phyloP scores from a whole-genome alignment of 805 yeast species.

The Millerozyma miso region DNA sequence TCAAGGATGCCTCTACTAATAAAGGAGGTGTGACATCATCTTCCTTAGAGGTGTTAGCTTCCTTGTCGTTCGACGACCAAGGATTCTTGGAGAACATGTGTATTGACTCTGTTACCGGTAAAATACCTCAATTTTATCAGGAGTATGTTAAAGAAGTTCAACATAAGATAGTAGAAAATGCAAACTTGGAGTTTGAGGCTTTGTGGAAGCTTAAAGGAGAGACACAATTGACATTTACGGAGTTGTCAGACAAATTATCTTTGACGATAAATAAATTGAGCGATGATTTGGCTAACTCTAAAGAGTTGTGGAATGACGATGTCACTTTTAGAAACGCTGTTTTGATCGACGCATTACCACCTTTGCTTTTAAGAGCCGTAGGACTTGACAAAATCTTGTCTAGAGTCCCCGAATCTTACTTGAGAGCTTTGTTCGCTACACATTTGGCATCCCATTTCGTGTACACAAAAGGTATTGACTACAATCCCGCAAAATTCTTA shows the following conservation, averaged over 20 bases:
- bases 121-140: conserved; percentile 69
- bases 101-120: conserved; percentile 47
- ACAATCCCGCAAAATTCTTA: conserved; percentile 75
- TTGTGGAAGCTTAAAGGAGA: conserved; percentile 72
- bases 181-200: conserved; percentile 78
- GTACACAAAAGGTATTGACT: conserved; percentile 72
- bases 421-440: conserved; percentile 85
- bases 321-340: conserved; percentile 70
- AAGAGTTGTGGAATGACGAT: conserved; percentile 83
- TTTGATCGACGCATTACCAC: conserved; percentile 73
- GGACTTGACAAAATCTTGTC: conserved; percentile 64
- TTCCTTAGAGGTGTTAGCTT: conserved; percentile 90
- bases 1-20: conserved; percentile 95
- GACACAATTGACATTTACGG: conserved; percentile 61
- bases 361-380: conserved; percentile 56
- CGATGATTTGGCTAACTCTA: conserved; percentile 78
- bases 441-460: conserved; percentile 81
- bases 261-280: conserved; percentile 78
- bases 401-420: conserved; percentile 83
- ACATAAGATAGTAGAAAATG: conserved; percentile 67
- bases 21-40: conserved; percentile 99
- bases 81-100: conserved; percentile 81
- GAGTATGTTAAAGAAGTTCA: conserved; percentile 86
- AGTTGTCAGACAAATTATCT: conserved; percentile 79
- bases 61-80: conserved; percentile 83